Evolutionary conservation across 345 rosid species (phyloP).

Genomic region (Excoecaria cochinchinensis): DNA sequence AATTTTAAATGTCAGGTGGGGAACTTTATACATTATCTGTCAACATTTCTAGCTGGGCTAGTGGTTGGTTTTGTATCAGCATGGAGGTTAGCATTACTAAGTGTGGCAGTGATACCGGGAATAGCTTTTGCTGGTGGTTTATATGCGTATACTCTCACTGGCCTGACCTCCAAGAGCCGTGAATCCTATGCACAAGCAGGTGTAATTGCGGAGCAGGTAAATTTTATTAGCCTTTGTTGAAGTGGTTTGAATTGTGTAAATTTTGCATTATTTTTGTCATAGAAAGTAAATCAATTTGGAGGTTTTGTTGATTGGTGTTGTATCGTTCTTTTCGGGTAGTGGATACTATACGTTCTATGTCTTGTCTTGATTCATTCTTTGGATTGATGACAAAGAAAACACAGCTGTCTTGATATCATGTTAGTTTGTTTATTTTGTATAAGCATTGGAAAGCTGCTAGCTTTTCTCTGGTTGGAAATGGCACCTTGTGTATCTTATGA

Average conservation of each 20-base stretch:
- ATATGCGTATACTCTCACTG: constrained; percentile 95
- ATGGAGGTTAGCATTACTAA: constrained; percentile 90
- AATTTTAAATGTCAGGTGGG: constrained; percentile 65
- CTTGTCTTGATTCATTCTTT: constrained; percentile 8
- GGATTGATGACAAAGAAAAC: constrained; percentile 18
- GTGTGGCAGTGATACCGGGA: constrained; percentile 98
- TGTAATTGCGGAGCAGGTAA: constrained; percentile 96
- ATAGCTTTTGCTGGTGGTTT: constrained; percentile 99
- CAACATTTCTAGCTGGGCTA: constrained; percentile 95
- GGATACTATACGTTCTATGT: not conserved
- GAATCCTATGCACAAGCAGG: constrained; percentile 98
- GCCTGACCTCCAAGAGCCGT: constrained; percentile 95
- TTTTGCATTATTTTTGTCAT: not conserved
- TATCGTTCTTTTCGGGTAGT: not conserved
- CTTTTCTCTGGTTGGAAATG: constrained; percentile 8
- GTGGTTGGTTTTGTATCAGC: constrained; percentile 99
- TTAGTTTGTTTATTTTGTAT: constrained; percentile 15
- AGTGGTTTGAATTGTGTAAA: constrained; percentile 3
- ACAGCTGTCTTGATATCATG: constrained; percentile 26
- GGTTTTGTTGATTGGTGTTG: not conserved
- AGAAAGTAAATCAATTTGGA: not conserved
- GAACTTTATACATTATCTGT: constrained; percentile 89
- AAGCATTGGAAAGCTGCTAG: constrained; percentile 18
- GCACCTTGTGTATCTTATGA: constrained; percentile 19
- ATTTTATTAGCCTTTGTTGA: constrained; percentile 4